These are phyloP conservation scores for Aspergillus nomiae DNA, from an alignment of 2,329 filamentous ascomycete genomes.

Conservation along the genomic window DNA sequence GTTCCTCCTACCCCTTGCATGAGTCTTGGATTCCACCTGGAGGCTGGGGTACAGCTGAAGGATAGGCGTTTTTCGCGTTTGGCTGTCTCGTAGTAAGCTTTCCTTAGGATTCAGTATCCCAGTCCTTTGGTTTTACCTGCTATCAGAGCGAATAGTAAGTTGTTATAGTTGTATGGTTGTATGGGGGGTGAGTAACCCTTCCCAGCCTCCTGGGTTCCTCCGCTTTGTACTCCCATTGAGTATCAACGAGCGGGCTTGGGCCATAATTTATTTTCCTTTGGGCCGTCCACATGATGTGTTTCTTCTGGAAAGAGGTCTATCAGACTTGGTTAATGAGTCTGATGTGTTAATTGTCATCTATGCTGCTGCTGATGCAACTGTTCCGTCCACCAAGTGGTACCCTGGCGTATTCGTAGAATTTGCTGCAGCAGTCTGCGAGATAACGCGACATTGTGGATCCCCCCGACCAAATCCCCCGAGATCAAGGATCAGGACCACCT, in stretches of 20 bases:
- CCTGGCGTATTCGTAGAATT: conserved; percentile 17
- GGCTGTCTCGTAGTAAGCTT: not conserved
- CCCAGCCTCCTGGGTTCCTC: not conserved
- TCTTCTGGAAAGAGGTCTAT: not conserved
- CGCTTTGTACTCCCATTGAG: not conserved
- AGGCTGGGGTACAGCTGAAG: not conserved
- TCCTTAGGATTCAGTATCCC: not conserved
- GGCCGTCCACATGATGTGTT: not conserved
- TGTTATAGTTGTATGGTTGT: not conserved
- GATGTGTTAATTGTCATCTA: not conserved
- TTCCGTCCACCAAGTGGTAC: not conserved
- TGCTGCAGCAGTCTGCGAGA: conserved; percentile 13
- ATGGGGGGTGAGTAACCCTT: not conserved
- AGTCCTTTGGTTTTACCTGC: not conserved
- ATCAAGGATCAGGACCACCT: not conserved
- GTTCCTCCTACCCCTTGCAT: conserved; percentile 2
- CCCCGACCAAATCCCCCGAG: not conserved
- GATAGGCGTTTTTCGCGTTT: not conserved
- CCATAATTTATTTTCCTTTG: not conserved
- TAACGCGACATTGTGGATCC: conserved; percentile 5
- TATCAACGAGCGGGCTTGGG: not conserved
- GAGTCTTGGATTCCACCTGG: not conserved
- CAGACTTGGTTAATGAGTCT: not conserved
- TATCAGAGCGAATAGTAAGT: not conserved
- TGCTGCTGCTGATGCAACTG: conserved; percentile 1